phyloP scores from a whole-genome alignment of 768 basidiomycete genomes.

The Basidioascus undulatus region DNA sequence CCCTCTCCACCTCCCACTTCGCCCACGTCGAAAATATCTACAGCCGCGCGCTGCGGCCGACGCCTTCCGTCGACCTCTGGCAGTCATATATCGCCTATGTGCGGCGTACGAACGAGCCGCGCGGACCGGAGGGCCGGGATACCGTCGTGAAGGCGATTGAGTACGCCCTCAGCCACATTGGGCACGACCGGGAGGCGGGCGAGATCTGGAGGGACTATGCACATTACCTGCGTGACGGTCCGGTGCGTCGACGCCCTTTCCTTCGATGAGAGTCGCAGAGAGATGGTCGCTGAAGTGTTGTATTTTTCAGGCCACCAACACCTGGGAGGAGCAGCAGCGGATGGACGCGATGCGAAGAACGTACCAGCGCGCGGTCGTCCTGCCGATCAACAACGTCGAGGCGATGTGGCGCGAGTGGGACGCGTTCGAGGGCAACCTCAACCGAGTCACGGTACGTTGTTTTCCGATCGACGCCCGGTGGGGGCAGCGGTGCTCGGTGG shows the following conservation, averaged over 20 bases:
- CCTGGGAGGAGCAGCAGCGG: constrained; percentile 89
- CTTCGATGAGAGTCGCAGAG: no score
- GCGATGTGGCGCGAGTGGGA: constrained; percentile 82
- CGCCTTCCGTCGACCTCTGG: constrained; percentile 75
- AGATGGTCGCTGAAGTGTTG: neutral
- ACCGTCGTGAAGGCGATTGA: constrained; percentile 73
- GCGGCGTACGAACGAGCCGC: constrained; percentile 30
- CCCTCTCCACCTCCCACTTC: constrained; percentile 29
- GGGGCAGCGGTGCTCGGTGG: no score
- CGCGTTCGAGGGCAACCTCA: constrained; percentile 65
- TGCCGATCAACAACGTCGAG: constrained; percentile 83
- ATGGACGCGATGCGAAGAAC: constrained; percentile 79
- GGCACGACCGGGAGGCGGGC: constrained; percentile 74
- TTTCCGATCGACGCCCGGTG: neutral
- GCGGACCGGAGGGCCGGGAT: constrained; percentile 31
- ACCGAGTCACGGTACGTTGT: constrained; percentile 47
- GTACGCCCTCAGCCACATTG: constrained; percentile 68
- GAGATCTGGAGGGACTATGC: constrained; percentile 90
- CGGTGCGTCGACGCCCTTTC: constrained; percentile 35
- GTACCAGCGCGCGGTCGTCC: constrained; percentile 80
- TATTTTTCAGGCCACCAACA: constrained; percentile 36
- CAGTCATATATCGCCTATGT: constrained; percentile 85
- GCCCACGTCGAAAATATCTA: constrained; percentile 68
- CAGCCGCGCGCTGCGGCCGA: constrained; percentile 57
- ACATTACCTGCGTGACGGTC: constrained; percentile 55